Conservation (phyloP, 352 stramenopile genomes). For the Phytophthora hibernalis region DNA sequence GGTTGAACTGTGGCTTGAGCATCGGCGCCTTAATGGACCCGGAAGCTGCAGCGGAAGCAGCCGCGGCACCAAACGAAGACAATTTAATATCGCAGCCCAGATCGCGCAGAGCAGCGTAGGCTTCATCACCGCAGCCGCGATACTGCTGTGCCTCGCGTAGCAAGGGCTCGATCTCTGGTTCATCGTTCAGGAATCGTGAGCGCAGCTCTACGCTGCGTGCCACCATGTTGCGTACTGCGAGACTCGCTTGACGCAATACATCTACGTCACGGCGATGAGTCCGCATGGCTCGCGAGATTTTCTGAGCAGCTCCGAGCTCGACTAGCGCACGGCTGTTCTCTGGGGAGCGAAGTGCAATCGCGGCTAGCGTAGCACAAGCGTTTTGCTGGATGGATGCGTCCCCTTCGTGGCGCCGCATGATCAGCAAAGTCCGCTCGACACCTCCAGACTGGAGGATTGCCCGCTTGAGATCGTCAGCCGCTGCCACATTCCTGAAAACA, state of each 20-base stretch:
- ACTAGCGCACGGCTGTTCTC: slow-evolving; percentile 69
- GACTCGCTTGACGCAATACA: slow-evolving; percentile 75
- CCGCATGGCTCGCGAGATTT: slow-evolving; percentile 68
- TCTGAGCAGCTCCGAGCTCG: slow-evolving; percentile 48
- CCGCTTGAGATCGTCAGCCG: slow-evolving; percentile 74
- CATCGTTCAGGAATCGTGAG: slow-evolving; percentile 66
- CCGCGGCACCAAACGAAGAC: slow-evolving; percentile 54
- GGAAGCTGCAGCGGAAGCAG: slow-evolving; percentile 21
- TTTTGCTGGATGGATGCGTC: slow-evolving; percentile 74
- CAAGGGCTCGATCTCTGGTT: slow-evolving; percentile 65
- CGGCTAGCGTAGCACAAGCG: slow-evolving; percentile 76
- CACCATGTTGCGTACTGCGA: slow-evolving; percentile 85
- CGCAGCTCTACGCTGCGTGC: slow-evolving; percentile 67
- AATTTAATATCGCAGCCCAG: slow-evolving; percentile 77
- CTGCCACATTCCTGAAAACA: slow-evolving; percentile 77
- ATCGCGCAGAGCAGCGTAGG: slow-evolving; percentile 79
- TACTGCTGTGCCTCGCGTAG: slow-evolving; percentile 69
- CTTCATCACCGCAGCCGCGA: slow-evolving; percentile 77
- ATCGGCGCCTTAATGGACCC: slow-evolving; percentile 26
- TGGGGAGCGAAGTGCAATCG: slow-evolving; percentile 70
- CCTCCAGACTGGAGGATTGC: slow-evolving; percentile 65
- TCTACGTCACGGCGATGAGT: slow-evolving; percentile 48
- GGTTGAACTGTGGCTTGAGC: slow-evolving; percentile 65
- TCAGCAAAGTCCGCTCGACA: slow-evolving; percentile 56
- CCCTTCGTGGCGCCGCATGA: slow-evolving; percentile 58